phyloP scores from a whole-genome alignment of 768 basidiomycete species.

The Botryobasidium botryosum region DNA sequence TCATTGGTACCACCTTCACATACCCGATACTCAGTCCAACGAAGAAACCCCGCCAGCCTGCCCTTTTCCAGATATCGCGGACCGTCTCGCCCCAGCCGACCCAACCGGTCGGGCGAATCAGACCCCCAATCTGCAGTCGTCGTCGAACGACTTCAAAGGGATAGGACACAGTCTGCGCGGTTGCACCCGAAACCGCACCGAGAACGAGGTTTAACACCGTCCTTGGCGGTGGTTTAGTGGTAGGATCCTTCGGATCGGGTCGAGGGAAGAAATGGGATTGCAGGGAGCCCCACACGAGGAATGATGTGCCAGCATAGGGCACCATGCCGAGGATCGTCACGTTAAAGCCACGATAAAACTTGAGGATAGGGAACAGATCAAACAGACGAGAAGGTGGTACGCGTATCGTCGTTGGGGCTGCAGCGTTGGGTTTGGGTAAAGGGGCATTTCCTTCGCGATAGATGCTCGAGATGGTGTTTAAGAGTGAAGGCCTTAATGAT shows the following conservation, averaged over 20 bases:
- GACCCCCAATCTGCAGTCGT: constrained; percentile 89
- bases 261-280: constrained; percentile 23
- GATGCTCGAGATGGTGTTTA: constrained; percentile 32
- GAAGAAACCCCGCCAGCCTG: constrained; percentile 81
- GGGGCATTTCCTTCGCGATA: constrained; percentile 42
- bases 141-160: constrained; percentile 87
- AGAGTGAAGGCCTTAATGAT: constrained; percentile 26
- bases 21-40: constrained; percentile 85
- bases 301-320: constrained; percentile 90
- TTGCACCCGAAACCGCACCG: constrained; percentile 71
- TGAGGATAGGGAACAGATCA: constrained; percentile 53
- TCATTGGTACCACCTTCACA: constrained; percentile 92
- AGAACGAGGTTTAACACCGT: constrained; percentile 55
- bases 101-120: constrained; percentile 60
- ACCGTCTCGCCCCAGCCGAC: constrained; percentile 67
- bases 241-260: not conserved
- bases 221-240: constrained; percentile 17
- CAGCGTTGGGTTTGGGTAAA: constrained; percentile 13
- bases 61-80: constrained; percentile 39
- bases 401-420: no score
- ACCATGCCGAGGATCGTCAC: constrained; percentile 86
- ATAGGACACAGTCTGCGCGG: constrained; percentile 82
- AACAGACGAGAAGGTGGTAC: constrained; percentile 23
- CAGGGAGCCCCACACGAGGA: constrained; percentile 71
- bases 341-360: constrained; percentile 95